Base-by-base conservation (phyloP, 208 protist genomes). In the Leptomonas pyrrhocoris region DNA sequence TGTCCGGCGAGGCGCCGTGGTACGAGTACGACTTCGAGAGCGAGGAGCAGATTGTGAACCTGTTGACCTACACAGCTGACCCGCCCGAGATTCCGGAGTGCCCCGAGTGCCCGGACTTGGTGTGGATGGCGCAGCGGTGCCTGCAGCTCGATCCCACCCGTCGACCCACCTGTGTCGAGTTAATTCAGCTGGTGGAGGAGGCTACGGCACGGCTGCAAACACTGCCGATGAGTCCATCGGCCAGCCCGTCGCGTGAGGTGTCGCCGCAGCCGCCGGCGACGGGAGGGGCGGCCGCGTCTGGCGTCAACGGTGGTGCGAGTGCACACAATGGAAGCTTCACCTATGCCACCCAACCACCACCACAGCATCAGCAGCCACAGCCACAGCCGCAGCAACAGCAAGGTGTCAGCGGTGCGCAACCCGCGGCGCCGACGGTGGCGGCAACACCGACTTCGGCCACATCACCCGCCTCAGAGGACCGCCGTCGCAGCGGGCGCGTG, bases 11-110 rank as follows among this genome's bases (percentile, higher is more conserved):
- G 60, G 81, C 82, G 16, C 94, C 93, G 36, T 97, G 93, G 93
- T 79, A 80, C 68, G 93, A 97, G 77, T 96, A 94, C 79, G 88
- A 95, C 40, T 94, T 96, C 54, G 87, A 95, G 56, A 91, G 77
- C 60, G 84, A 90, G 74, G 89, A 96, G 74, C 79, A 94, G 68
- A 91, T 96, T 36, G 83, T 95, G 27, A 96, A 94, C 73, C 49
- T 96, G 43, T 86, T 96, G 19, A 80, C 55, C 19, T 92, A 95
- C 86, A 86, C 89, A 0, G 73, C 76, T 7, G 92, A 93, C 18
- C 85, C 89, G 31, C 92, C 92, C 6, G 88, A 96, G 78, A 77
- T 93, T 15, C 89, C 92, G 13, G 84, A 91, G 48, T 93, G 80
- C 36, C 62, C 74, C 2, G 86, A 92, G 69, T 90, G 89, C 36